These are phyloP conservation scores for Seminavis robusta DNA, from an alignment of 108 stramenopile species.

Conservation along the genomic window DNA sequence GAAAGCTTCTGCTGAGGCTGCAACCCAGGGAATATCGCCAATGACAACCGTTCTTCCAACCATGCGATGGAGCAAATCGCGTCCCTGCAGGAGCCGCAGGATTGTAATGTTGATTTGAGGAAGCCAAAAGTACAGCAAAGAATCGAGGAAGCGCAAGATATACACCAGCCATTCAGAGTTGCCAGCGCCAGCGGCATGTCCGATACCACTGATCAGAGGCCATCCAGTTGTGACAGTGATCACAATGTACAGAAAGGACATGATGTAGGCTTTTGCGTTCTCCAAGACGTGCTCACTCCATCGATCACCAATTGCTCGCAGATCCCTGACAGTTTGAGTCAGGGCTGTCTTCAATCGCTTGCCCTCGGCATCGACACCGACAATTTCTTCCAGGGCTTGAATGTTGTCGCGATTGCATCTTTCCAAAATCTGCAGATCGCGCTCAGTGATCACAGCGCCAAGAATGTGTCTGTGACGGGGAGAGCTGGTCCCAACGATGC, in stretches of 20 bases:
- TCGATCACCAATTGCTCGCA: slow-evolving; percentile 43
- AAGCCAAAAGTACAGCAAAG: slow-evolving; percentile 70
- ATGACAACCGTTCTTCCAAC: slow-evolving; percentile 81
- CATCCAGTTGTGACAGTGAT: slow-evolving; percentile 58
- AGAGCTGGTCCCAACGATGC: slow-evolving; percentile 46
- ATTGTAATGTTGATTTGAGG: slow-evolving; percentile 67
- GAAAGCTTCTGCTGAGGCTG: slow-evolving; percentile 74
- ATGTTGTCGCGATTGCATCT: slow-evolving; percentile 51
- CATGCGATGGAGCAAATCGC: slow-evolving; percentile 67
- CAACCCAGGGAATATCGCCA: slow-evolving; percentile 77
- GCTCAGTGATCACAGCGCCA: slow-evolving; percentile 46
- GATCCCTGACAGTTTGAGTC: slow-evolving; percentile 22
- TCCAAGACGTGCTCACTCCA: slow-evolving; percentile 68
- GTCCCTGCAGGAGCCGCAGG: slow-evolving; percentile 55
- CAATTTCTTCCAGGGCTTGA: slow-evolving; percentile 47
- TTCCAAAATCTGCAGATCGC: slow-evolving; percentile 53
- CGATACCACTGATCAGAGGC: slow-evolving; percentile 47
- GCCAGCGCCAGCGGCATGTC: slow-evolving; percentile 31
- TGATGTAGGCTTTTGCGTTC: slow-evolving; percentile 58
- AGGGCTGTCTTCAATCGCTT: slow-evolving; percentile 5
- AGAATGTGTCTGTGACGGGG: slow-evolving; percentile 31
- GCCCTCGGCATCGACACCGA: slow-evolving; percentile 36
- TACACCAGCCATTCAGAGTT: slow-evolving; percentile 12
- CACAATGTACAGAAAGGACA: slow-evolving; percentile 60
- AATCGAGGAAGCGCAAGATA: slow-evolving; percentile 50